Base-by-base conservation (phyloP, 371 early-diverging fungal species). In the Rhizopus stolonifer region DNA sequence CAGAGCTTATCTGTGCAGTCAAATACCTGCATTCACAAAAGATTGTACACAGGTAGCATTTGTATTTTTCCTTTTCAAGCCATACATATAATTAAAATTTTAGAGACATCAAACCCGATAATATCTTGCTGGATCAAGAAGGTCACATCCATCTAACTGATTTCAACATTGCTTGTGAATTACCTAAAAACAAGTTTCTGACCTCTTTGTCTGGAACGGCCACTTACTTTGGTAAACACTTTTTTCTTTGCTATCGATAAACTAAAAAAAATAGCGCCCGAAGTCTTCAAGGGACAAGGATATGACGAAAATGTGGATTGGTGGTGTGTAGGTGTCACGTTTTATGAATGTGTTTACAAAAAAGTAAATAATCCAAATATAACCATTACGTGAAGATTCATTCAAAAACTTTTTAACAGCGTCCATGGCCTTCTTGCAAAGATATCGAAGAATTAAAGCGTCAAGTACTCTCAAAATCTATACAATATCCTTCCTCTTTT, bases 81-180 rank as follows among this genome's bases (percentile, higher is more conserved):
- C 2, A 14, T 4, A 7, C 36, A 36, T 14, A 19, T 19, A 42
- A 42, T 9, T 8, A 21, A 4, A 42, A 8, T 13, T 3, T 21
- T 64, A 77, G 94, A 38, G 95, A 95, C 70, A 53, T 92, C 40
- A 93, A 93, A 63, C 95, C 95, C 0, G 95, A 94, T 62, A 94
- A 95, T 71, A 82, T 95, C 4, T 66, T 97, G 18, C 65, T 96
- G 49, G 92, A 92, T 55, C 84, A 79, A 54, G 68, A 78, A 23
- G 94, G 94, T 25, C 92, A 93, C 52, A 86, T 83, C 0, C 89
- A 90, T 53, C 60, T 95, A 51, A 89, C 93, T 0, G 95, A 95
- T 67, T 95, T 95, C 61, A 91, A 91, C 61, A 84, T 90, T 61
- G 91, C 91, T 8, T 81, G 81, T 15, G 78, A 6, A 11, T 9